These are phyloP conservation scores for Neurospora sp. DNA, from an alignment of 495 filamentous ascomycete genomes.

Conservation along the genomic window DNA sequence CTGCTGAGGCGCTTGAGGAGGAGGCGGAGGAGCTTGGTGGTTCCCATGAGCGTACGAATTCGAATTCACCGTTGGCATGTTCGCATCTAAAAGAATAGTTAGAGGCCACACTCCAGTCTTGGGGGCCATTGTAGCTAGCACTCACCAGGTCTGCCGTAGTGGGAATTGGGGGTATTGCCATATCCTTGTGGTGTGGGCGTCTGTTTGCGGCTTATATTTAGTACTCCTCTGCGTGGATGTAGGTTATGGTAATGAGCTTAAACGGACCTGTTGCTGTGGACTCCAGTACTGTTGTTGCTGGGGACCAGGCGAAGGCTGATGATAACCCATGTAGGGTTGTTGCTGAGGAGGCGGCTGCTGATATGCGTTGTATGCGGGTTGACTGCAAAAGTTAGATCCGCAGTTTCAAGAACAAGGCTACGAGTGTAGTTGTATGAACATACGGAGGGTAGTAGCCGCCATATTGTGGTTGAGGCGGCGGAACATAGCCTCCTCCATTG, in stretches of 20 bases:
- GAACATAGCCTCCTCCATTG: conserved; percentile 26
- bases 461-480: conserved; percentile 30
- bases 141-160: conserved; percentile 33
- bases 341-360: conserved; percentile 13
- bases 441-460: conserved; percentile 33
- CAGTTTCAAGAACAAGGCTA: not conserved
- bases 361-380: conserved; percentile 13
- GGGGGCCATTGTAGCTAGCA: not conserved
- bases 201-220: not conserved
- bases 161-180: conserved; percentile 24
- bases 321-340: conserved; percentile 28
- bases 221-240: not conserved
- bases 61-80: conserved; percentile 34
- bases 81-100: conserved; percentile 9
- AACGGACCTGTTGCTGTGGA: not conserved
- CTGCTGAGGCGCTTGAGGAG: conserved; percentile 47
- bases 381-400: conserved; percentile 1
- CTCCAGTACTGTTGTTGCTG: conserved; percentile 10
- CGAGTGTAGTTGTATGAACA: conserved; percentile 1
- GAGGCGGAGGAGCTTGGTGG: conserved; percentile 44
- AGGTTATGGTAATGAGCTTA: not conserved
- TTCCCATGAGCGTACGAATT: conserved; percentile 47
- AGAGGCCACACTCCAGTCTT: not conserved
- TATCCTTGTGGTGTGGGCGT: conserved; percentile 16
- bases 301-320: conserved; percentile 15